Percentiles rank a stretch among this genome's conserved stretches.
Evolutionary conservation across 1,284 basidiomycete genomes (phyloP).

Genomic region (Pseudozyma flocculosa): DNA sequence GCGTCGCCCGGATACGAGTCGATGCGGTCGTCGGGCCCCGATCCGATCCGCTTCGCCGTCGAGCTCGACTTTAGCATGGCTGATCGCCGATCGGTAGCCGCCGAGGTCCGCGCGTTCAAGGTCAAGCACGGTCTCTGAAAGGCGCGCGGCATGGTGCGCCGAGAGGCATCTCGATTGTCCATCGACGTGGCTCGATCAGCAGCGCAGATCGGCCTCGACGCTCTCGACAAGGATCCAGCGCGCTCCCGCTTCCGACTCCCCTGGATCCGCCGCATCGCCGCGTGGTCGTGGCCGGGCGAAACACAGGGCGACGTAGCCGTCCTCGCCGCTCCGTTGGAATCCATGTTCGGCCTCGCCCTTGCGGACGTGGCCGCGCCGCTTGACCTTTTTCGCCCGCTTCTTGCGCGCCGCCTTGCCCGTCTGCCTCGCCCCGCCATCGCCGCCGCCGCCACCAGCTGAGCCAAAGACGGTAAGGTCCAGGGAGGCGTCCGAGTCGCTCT

Average conservation of each 20-base stretch:
- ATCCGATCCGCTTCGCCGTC: too few species aligned
- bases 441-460: neutral
- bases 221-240: neutral
- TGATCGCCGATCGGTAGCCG: too few species aligned
- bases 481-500: conserved; percentile 2
- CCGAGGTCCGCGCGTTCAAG: too few species aligned
- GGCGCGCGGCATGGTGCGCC: too few species aligned
- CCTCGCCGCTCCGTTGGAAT: conserved; percentile 9
- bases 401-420: conserved; percentile 6
- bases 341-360: conserved; percentile 16
- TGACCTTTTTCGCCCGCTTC: conserved; percentile 1
- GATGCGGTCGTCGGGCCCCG: too few species aligned
- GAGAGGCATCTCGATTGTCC: too few species aligned
- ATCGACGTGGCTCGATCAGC: neutral
- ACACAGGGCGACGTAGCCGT: conserved; percentile 10
- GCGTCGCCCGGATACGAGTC: too few species aligned
- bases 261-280: neutral
- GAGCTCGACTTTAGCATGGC: too few species aligned
- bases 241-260: neutral
- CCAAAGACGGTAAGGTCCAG: conserved; percentile 4
- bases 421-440: neutral
- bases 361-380: conserved; percentile 3
- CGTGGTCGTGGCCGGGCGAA: neutral
- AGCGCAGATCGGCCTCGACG: neutral
- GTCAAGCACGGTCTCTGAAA: too few species aligned